phyloP scores from a whole-genome alignment of 805 yeast species.

The Candida cerambycidarum region DNA sequence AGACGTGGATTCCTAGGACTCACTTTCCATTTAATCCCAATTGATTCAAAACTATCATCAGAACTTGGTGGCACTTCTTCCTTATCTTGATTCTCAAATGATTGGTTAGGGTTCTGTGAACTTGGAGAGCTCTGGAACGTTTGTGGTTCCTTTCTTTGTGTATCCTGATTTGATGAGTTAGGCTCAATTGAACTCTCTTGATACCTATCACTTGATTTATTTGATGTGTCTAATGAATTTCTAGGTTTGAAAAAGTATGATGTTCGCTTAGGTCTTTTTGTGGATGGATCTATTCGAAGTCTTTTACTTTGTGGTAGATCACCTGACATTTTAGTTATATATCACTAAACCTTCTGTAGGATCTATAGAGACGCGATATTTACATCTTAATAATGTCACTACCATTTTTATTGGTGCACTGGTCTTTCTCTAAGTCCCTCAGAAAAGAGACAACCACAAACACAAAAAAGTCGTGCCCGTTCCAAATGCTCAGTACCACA shows the following conservation, averaged over 20 bases:
- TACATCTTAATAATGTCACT: too few relatives aligned
- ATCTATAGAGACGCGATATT: neutral
- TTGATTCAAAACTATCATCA: constrained; percentile 45
- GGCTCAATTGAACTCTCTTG: neutral
- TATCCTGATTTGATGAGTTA: too few relatives aligned
- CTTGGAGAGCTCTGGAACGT: neutral
- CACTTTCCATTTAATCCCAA: constrained; percentile 39
- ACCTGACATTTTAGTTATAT: neutral
- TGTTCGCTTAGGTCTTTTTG: constrained; percentile 19
- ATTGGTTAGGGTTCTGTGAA: neutral
- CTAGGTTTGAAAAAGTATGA: constrained; percentile 21
- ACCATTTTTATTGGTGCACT: too few relatives aligned
- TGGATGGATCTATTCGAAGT: constrained; percentile 1
- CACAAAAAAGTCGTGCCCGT: neutral
- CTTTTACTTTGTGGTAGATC: neutral
- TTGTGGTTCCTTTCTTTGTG: neutral
- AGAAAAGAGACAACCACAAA: too few relatives aligned
- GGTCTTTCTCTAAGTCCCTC: too few relatives aligned
- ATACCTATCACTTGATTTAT: neutral
- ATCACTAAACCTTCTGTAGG: neutral
- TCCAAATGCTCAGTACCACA: too few relatives aligned
- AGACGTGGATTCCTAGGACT: constrained; percentile 39
- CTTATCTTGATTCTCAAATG: neutral
- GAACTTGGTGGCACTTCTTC: constrained; percentile 28
- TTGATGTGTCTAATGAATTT: neutral